These are phyloP conservation scores for Tephrocybe sp. DNA, from an alignment of 768 basidiomycete species.

Conservation along the genomic window DNA sequence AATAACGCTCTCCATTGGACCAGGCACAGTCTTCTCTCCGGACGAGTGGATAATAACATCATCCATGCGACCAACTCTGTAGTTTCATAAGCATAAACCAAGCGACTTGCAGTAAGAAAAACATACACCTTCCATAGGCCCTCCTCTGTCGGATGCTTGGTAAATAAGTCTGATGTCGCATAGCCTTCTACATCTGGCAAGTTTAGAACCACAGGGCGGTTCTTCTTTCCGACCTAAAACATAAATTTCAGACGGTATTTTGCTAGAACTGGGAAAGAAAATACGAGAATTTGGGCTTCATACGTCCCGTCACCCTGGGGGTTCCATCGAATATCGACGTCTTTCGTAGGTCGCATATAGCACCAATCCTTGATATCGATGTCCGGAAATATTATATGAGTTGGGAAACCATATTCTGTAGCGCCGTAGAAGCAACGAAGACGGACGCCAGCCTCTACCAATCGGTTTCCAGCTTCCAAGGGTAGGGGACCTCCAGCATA, in stretches of 20 bases:
- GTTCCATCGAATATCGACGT: neutral
- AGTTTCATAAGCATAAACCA: neutral
- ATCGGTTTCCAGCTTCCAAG: slow-evolving; percentile 24
- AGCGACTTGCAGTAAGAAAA: neutral
- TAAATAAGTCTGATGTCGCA: slow-evolving; percentile 33
- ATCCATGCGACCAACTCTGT: slow-evolving; percentile 36
- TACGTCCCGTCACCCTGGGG: neutral
- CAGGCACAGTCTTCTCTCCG: slow-evolving; percentile 34
- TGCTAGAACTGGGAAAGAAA: neutral
- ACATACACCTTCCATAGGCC: slow-evolving; percentile 32
- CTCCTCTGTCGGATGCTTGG: slow-evolving; percentile 32
- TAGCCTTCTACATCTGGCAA: slow-evolving; percentile 31
- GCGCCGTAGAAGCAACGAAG: slow-evolving; percentile 20
- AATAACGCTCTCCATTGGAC: slow-evolving; percentile 17
- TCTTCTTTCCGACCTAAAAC: slow-evolving; percentile 21
- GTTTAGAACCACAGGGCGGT: slow-evolving; percentile 28
- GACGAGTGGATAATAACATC: slow-evolving; percentile 34
- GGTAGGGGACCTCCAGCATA: slow-evolving; percentile 29
- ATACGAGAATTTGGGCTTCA: neutral
- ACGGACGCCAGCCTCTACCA: slow-evolving; percentile 26
- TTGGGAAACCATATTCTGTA: slow-evolving; percentile 27
- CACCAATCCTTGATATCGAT: slow-evolving; percentile 28
- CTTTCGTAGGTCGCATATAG: slow-evolving; percentile 24
- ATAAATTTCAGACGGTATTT: neutral
- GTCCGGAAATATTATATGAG: slow-evolving; percentile 1